Evolutionary conservation across 176 grass and related monocot species (phyloP), one percentile per base, ranked within the genome.

Genomic region (Avena eriantha): DNA sequence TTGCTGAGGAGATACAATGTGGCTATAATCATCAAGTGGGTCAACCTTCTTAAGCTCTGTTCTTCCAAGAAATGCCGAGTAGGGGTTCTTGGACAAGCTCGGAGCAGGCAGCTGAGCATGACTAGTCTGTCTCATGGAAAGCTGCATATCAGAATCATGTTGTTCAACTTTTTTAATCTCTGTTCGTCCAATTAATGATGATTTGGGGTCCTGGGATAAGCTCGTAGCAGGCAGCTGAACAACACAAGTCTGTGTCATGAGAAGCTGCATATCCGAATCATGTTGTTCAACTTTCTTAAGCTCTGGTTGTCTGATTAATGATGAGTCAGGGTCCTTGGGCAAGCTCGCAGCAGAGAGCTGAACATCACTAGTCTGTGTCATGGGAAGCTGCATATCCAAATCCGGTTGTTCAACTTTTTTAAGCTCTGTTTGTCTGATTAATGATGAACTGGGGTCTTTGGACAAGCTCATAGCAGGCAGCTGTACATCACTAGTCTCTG

Each of bases 1-100:
- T 75, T 81, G n/a, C 60, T 84, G 76, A 91, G 58, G 81, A 60
- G 12, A 51, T 33, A 56, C 16, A 76, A 80, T 48, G 68, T 80
- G 76, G 69, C 36, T 54, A 41, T 67, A 65, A 80, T 76, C 51
- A 86, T 82, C 58, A 84, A 29, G 43, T 67, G 59, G 36, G 77
- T 33, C 50, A 55, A 77, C 49, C 74, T 77, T 77, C 74, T 77
- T 55, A 77, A 77, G 49, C 50, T 34, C 48, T 54, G 24, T 54
- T 54, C 70, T 41, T 24, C n/a, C 43, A 17, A 73, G 5, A 73
- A 43, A 73, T 73, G 69, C 10, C n/a, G n/a, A 73, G 12, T 73
- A n/a, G 0, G 70, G n/a, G 70, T 26, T n/a, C 43, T 73, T 48
- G 43, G n/a, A 73, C 41, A 85, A 76, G 24, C 26, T 54, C 77